Evolutionary conservation across 169 alveolate genomes (phyloP).

Genomic region (Cryptosporidium canis): DNA sequence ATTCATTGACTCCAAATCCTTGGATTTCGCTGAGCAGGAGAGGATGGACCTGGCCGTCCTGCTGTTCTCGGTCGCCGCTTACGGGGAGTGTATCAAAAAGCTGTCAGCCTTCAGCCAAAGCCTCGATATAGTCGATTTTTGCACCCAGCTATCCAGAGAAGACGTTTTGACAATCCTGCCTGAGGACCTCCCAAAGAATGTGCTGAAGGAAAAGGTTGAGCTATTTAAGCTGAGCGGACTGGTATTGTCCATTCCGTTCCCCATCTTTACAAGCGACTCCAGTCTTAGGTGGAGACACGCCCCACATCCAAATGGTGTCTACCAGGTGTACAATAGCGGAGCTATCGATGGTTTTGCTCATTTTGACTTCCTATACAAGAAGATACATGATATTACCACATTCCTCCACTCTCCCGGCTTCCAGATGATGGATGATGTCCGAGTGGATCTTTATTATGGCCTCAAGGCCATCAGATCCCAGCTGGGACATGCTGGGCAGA

Average conservation of each 20-base stretch:
- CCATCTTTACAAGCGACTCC: constrained; percentile 5
- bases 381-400: constrained; percentile 30
- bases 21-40: not conserved
- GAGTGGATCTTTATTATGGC: constrained; percentile 33
- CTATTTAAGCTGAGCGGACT: constrained; percentile 44
- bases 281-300: constrained; percentile 47
- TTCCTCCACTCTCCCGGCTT: constrained; percentile 1
- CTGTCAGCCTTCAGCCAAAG: not conserved
- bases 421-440: constrained; percentile 49
- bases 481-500: not conserved
- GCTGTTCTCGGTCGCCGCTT: constrained; percentile 30
- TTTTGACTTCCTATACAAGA: constrained; percentile 41
- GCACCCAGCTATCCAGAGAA: constrained; percentile 37
- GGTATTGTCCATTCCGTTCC: constrained; percentile 31
- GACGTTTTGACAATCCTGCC: constrained; percentile 50
- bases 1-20: not conserved
- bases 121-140: not conserved
- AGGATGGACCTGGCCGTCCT: not conserved
- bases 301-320: not conserved
- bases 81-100: constrained; percentile 13
- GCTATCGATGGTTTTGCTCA: constrained; percentile 72
- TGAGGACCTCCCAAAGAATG: constrained; percentile 61
- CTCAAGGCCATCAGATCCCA: not conserved
- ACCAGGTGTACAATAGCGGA: constrained; percentile 58
- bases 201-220: constrained; percentile 28